These are phyloP conservation scores for Diversispora eburnea DNA, from an alignment of 192 early-diverging fungal species.

Conservation along the genomic window DNA sequence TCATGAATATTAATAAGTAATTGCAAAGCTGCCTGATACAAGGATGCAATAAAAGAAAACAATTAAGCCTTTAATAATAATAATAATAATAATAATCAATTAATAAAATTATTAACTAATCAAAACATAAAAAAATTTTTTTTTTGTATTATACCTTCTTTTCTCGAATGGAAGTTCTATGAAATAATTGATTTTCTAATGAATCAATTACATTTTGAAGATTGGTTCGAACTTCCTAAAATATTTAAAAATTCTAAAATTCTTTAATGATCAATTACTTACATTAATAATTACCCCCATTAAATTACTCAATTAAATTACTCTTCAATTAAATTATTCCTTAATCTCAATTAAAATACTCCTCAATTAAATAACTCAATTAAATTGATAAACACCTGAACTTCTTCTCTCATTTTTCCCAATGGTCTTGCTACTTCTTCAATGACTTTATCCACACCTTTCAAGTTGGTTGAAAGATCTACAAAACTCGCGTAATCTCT, in stretches of 20 bases:
- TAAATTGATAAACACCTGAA: conserved; percentile 44
- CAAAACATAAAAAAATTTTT: not conserved
- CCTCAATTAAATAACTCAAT: not conserved
- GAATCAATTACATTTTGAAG: conserved; percentile 51
- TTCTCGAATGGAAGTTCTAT: conserved; percentile 62
- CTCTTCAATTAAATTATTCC: too few relatives aligned
- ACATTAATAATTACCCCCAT: too few relatives aligned
- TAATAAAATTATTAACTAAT: too few relatives aligned
- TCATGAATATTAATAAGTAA: conserved; percentile 72
- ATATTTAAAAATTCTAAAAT: not conserved
- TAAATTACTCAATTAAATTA: too few relatives aligned
- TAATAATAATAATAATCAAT: too few relatives aligned
- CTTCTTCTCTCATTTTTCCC: conserved; percentile 56
- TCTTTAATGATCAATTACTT: not conserved
- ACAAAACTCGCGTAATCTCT: conserved; percentile 80
- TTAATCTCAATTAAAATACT: too few relatives aligned
- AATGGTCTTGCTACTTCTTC: conserved; percentile 57
- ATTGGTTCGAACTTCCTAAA: conserved; percentile 48
- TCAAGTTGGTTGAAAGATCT: conserved; percentile 72
- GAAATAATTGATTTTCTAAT: conserved; percentile 57
- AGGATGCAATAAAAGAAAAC: not conserved
- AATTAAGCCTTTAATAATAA: not conserved
- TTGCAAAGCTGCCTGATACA: conserved; percentile 57
- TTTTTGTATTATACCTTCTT: conserved; percentile 52
- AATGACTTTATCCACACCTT: conserved; percentile 67